Percentiles rank a stretch among this genome's conserved stretches.
These are phyloP conservation scores for Hypoxylon fuscum DNA, from an alignment of 495 filamentous ascomycete genomes.

Conservation along the genomic window DNA sequence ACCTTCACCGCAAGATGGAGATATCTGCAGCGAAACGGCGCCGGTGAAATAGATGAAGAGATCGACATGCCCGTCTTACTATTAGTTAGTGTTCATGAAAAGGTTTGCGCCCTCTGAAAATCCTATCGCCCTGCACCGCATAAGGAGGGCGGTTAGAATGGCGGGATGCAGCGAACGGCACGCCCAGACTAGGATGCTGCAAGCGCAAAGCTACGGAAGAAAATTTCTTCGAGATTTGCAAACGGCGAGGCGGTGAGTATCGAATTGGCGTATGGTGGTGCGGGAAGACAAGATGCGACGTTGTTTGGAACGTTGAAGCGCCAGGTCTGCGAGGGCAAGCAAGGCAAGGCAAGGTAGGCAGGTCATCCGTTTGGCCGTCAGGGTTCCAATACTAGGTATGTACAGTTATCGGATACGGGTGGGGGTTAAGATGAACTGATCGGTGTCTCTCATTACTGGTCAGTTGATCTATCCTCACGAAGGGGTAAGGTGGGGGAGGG, in stretches of 20 bases:
- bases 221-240: conserved; percentile 22
- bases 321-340: too few species aligned
- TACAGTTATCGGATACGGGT: conserved; percentile 27
- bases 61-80: conserved; percentile 10
- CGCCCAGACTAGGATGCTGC: conserved; percentile 7
- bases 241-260: conserved; percentile 37
- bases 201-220: conserved; percentile 30
- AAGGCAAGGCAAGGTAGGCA: conserved; percentile 29
- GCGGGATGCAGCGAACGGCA: conserved; percentile 13
- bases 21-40: conserved; percentile 25
- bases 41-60: conserved; percentile 1
- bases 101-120: conserved; percentile 10
- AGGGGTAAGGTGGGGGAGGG: conserved; percentile 13
- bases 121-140: conserved; percentile 16
- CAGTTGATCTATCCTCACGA: conserved; percentile 30
- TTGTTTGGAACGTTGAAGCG: conserved; percentile 34
- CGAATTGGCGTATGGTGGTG: conserved; percentile 37
- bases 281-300: conserved; percentile 30
- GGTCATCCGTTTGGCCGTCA: conserved; percentile 40
- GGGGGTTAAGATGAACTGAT: conserved; percentile 31
- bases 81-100: background rate
- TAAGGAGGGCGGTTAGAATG: conserved; percentile 11
- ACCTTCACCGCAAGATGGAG: conserved; percentile 37
- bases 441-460: conserved; percentile 35
- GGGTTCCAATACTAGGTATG: conserved; percentile 19